These are phyloP conservation scores for Melampsora larici-populina DNA, from an alignment of 1,284 basidiomycete species.

Conservation along the genomic window DNA sequence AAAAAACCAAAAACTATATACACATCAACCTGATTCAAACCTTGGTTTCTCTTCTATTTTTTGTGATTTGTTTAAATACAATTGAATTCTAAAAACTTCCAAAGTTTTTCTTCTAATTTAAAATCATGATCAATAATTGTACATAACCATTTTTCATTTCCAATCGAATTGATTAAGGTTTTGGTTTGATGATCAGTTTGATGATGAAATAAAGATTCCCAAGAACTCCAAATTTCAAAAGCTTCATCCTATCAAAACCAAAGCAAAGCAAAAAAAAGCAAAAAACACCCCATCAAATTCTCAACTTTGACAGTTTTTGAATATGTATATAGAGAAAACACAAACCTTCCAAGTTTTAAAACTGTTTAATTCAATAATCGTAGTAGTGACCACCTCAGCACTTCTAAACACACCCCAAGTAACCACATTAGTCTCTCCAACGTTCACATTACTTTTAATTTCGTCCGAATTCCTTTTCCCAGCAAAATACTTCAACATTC, in stretches of 20 bases:
- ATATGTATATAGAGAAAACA: slow-evolving; percentile 17
- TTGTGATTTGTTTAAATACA: no score
- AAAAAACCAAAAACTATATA: no score
- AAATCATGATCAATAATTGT: slow-evolving; percentile 94
- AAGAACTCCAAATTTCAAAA: slow-evolving; percentile 92
- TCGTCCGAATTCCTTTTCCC: slow-evolving; percentile 61
- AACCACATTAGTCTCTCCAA: slow-evolving; percentile 56
- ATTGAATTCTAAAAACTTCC: slow-evolving; percentile 65
- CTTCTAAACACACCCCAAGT: slow-evolving; percentile 58
- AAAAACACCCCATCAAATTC: no score
- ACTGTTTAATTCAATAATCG: slow-evolving; percentile 56
- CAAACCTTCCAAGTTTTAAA: slow-evolving; percentile 63
- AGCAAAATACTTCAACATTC: slow-evolving; percentile 79
- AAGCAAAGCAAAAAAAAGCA: no score
- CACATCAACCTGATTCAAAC: no score
- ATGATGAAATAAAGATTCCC: slow-evolving; percentile 72
- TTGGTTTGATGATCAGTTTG: slow-evolving; percentile 71
- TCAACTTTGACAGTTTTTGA: not conserved
- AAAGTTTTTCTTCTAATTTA: slow-evolving; percentile 73
- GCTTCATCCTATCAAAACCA: slow-evolving; percentile 73
- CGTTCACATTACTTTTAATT: slow-evolving; percentile 53
- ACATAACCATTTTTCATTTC: slow-evolving; percentile 79
- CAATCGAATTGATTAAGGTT: slow-evolving; percentile 67
- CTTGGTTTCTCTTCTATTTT: no score
- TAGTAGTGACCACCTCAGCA: slow-evolving; percentile 57